Percentiles rank a stretch among this genome's conserved stretches.
Evolutionary conservation across 805 yeast genomes (phyloP).

Genomic region (Candida sanyiensis): DNA sequence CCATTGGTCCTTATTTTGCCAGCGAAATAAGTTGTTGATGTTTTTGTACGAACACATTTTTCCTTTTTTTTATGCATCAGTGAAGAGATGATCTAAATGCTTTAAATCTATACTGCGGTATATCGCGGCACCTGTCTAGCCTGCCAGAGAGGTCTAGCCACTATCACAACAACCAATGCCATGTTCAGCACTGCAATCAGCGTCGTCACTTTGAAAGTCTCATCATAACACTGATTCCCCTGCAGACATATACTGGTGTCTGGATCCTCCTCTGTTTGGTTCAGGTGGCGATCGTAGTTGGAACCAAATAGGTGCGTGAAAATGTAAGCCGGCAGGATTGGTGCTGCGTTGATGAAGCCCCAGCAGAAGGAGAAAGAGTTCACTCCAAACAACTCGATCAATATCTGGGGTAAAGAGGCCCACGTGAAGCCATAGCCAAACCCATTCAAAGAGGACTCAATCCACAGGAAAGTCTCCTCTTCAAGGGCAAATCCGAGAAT

Average conservation of each 20-base stretch:
- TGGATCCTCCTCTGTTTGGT: slow-evolving; percentile 10
- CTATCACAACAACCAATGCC: slow-evolving; percentile 14
- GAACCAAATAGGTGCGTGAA: slow-evolving; percentile 60
- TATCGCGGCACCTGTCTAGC: too few species aligned
- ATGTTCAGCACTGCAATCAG: slow-evolving; percentile 23
- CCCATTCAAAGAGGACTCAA: slow-evolving; percentile 55
- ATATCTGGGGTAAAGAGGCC: slow-evolving; percentile 69
- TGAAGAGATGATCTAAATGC: not conserved
- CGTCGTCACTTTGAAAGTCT: slow-evolving; percentile 37
- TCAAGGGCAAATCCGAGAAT: slow-evolving; percentile 35
- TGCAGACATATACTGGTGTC: slow-evolving; percentile 20
- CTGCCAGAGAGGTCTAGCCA: slow-evolving; percentile 10
- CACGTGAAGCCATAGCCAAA: slow-evolving; percentile 68
- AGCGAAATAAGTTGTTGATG: not conserved
- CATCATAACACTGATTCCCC: slow-evolving; percentile 30
- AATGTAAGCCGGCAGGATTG: slow-evolving; percentile 53
- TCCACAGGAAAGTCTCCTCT: slow-evolving; percentile 36
- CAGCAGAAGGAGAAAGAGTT: slow-evolving; percentile 61
- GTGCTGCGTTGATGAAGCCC: slow-evolving; percentile 67
- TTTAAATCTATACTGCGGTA: too few species aligned
- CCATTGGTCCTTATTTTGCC: not conserved
- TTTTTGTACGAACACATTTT: not conserved
- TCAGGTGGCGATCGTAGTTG: slow-evolving; percentile 48
- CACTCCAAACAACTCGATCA: slow-evolving; percentile 72
- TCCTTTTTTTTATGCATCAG: too few species aligned